phyloP scores from a whole-genome alignment of 2,329 filamentous ascomycete species.

The Epichloe typhina region DNA sequence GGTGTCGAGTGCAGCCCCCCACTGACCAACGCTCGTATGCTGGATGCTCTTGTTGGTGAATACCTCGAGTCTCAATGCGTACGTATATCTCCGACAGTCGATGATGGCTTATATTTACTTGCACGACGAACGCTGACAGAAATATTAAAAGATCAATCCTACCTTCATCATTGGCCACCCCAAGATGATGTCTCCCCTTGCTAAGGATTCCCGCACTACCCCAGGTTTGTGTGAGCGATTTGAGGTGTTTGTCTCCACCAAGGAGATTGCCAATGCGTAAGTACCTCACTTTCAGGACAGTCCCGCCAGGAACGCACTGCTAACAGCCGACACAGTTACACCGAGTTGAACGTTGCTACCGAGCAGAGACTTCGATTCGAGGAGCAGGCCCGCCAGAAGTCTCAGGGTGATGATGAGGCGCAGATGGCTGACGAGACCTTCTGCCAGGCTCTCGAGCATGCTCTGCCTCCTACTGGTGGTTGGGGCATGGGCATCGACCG shows the following conservation, averaged over 20 bases:
- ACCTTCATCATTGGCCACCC: slow-evolving; percentile 52
- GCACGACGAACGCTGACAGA: not conserved
- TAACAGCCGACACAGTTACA: slow-evolving; percentile 40
- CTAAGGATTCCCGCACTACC: slow-evolving; percentile 79
- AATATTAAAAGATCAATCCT: slow-evolving; percentile 50
- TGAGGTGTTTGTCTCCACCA: slow-evolving; percentile 70
- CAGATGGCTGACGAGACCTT: slow-evolving; percentile 95
- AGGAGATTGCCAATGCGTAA: slow-evolving; percentile 79
- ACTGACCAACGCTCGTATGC: slow-evolving; percentile 86
- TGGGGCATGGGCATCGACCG: slow-evolving; percentile 96
- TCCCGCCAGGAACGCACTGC: not conserved
- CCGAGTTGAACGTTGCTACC: slow-evolving; percentile 85
- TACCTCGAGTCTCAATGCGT: slow-evolving; percentile 85
- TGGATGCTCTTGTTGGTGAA: slow-evolving; percentile 87
- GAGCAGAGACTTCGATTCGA: slow-evolving; percentile 78
- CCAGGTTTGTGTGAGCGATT: slow-evolving; percentile 90
- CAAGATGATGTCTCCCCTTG: slow-evolving; percentile 69
- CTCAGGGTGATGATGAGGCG: slow-evolving; percentile 91
- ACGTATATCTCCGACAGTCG: slow-evolving; percentile 6
- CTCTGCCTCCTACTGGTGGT: slow-evolving; percentile 83
- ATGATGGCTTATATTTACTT: not conserved
- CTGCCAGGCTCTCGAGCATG: slow-evolving; percentile 78
- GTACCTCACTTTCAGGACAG: slow-evolving; percentile 1
- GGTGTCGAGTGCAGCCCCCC: slow-evolving; percentile 83
- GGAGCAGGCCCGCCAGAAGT: slow-evolving; percentile 93